These are phyloP conservation scores for Lichtheimia ornata DNA, from an alignment of 371 early-diverging fungal species.

Conservation along the genomic window DNA sequence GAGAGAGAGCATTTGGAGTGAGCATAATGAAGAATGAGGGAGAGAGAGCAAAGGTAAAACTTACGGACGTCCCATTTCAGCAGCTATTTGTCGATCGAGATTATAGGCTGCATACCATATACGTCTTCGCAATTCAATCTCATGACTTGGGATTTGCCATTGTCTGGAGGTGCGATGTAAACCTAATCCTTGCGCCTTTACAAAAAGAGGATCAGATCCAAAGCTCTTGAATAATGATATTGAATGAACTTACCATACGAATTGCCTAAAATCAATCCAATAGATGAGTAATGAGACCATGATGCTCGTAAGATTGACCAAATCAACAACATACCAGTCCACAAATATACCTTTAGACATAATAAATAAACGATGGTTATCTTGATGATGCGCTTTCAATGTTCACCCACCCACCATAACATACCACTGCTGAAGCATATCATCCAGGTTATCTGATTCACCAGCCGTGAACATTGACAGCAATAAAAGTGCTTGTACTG, in stretches of 20 bases:
- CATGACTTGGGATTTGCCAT: constrained; percentile 42
- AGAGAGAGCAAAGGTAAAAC: neutral
- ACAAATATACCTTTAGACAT: constrained; percentile 7
- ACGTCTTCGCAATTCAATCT: constrained; percentile 42
- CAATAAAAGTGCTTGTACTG: constrained; percentile 38
- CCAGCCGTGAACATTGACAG: constrained; percentile 31
- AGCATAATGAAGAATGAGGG: too few species aligned
- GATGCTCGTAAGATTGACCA: neutral
- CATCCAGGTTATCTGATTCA: constrained; percentile 25
- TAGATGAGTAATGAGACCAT: neutral
- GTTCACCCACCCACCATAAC: too few species aligned
- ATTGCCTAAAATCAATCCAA: constrained; percentile 14
- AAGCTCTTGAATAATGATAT: neutral
- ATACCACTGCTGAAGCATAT: constrained; percentile 31
- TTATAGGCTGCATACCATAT: constrained; percentile 41
- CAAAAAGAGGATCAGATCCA: neutral
- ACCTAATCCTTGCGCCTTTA: constrained; percentile 26
- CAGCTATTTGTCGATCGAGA: constrained; percentile 43
- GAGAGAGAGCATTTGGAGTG: neutral
- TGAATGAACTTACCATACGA: constrained; percentile 24
- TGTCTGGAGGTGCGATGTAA: constrained; percentile 30
- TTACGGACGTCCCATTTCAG: constrained; percentile 33
- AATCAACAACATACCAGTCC: constrained; percentile 9
- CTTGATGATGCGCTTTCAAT: neutral
- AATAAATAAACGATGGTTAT: neutral